phyloP scores from a whole-genome alignment of 2,329 filamentous ascomycete species.

The Lachnellula willkommii region DNA sequence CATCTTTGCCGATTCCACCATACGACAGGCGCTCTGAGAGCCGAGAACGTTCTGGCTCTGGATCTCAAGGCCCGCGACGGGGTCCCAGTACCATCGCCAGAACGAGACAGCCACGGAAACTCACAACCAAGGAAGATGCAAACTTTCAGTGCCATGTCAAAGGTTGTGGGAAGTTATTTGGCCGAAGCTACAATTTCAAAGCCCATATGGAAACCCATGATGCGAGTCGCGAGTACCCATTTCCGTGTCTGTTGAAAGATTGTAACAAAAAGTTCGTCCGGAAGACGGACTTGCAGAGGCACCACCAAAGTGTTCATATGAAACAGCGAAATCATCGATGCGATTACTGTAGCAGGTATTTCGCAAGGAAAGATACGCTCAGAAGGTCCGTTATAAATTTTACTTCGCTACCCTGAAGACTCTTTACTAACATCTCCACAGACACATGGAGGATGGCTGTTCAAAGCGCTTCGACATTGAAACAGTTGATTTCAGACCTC shows the following conservation, averaged over 20 bases:
- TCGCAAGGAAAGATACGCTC: constrained; percentile 79
- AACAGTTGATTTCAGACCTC: constrained; percentile 29
- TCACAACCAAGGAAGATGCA: constrained; percentile 63
- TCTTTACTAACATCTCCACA: constrained; percentile 31
- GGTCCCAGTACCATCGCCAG: constrained; percentile 23
- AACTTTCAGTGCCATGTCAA: constrained; percentile 64
- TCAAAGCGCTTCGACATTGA: constrained; percentile 52
- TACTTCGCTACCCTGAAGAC: too few relatives aligned
- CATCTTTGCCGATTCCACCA: constrained; percentile 23
- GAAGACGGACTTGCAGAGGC: constrained; percentile 68
- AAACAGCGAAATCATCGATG: constrained; percentile 68
- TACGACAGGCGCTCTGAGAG: constrained; percentile 27
- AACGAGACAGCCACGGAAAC: constrained; percentile 40
- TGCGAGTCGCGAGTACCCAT: constrained; percentile 63
- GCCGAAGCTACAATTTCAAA: constrained; percentile 79
- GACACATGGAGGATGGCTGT: constrained; percentile 73
- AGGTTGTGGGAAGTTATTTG: constrained; percentile 73
- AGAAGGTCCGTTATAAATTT: constrained; percentile 50
- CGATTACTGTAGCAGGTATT: constrained; percentile 63
- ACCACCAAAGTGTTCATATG: constrained; percentile 64
- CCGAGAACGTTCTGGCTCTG: constrained; percentile 17
- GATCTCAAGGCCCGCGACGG: constrained; percentile 17
- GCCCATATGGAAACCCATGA: constrained; percentile 83
- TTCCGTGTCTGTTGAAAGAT: constrained; percentile 57
- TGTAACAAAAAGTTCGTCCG: constrained; percentile 76